Percentiles rank a stretch among this genome's conserved stretches.
These are phyloP conservation scores for Marvania coccoides DNA, from an alignment of 139 green algal genomes.

Conservation along the genomic window DNA sequence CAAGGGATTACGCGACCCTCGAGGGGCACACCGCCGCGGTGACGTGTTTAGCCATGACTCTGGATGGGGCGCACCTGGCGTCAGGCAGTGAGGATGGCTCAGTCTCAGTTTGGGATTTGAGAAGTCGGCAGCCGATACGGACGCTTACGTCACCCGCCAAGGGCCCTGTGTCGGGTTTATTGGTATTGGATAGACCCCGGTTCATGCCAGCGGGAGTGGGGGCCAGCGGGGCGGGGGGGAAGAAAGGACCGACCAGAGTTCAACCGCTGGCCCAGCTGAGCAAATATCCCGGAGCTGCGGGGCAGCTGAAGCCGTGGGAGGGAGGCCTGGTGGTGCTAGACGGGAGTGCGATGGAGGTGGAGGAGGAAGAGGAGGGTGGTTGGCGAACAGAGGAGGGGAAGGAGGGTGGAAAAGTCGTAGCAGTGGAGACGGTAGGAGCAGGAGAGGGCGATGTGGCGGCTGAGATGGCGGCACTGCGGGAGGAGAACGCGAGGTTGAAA, in stretches of 20 bases:
- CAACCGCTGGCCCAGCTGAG: slow-evolving; percentile 53
- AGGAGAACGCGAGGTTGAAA: slow-evolving; percentile 28
- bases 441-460: not conserved
- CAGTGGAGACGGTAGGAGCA: no score
- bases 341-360: slow-evolving; percentile 10
- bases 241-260: slow-evolving; percentile 37
- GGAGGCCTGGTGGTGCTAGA: slow-evolving; percentile 45
- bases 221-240: not conserved
- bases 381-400: no score
- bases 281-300: slow-evolving; percentile 44
- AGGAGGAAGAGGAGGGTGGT: not conserved
- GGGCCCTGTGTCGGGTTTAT: slow-evolving; percentile 43
- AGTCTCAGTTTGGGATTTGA: slow-evolving; percentile 68
- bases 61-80: slow-evolving; percentile 48
- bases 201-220: slow-evolving; percentile 20
- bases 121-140: slow-evolving; percentile 55
- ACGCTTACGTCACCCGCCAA: slow-evolving; percentile 40
- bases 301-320: slow-evolving; percentile 41
- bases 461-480: slow-evolving; percentile 16
- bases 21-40: slow-evolving; percentile 48
- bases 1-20: slow-evolving; percentile 2
- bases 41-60: slow-evolving; percentile 38
- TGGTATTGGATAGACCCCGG: slow-evolving; percentile 40
- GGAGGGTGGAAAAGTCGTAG: no score
- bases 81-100: slow-evolving; percentile 63